Percentiles rank a stretch among this genome's conserved stretches.
These are phyloP conservation scores for Neurospora sp. DNA, from an alignment of 495 filamentous ascomycete species.

Conservation along the genomic window DNA sequence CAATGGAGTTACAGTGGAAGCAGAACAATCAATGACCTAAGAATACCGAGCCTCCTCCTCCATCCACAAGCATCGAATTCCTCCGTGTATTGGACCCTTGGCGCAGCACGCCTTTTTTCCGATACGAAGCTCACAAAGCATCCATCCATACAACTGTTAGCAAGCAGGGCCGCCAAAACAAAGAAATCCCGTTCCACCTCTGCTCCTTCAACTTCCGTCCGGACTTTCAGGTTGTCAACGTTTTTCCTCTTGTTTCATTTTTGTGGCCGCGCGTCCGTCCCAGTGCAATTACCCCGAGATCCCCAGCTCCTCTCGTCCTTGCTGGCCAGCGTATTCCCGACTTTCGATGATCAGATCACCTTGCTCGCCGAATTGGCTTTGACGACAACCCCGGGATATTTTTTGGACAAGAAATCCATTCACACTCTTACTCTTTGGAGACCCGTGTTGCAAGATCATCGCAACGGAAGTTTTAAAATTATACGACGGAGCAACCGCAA, in stretches of 20 bases:
- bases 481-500: background rate
- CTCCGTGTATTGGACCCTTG: background rate
- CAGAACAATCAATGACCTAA: background rate
- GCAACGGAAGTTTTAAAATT: background rate
- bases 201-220: background rate
- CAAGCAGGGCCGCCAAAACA: background rate
- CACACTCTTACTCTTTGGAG: background rate
- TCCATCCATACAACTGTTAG: background rate
- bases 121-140: background rate
- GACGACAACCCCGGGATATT: background rate
- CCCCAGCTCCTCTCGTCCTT: background rate
- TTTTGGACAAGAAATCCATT: background rate
- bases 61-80: background rate
- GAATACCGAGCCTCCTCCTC: background rate
- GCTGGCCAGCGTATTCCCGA: background rate
- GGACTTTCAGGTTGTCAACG: background rate
- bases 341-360: background rate
- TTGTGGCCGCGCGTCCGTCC: background rate
- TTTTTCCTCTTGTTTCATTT: background rate
- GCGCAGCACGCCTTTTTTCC: background rate
- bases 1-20: background rate
- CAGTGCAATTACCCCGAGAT: background rate
- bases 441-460: background rate
- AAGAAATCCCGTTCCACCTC: background rate
- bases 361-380: background rate